phyloP scores from a whole-genome alignment of 805 yeast species.

The Maudiozyma turicensis region DNA sequence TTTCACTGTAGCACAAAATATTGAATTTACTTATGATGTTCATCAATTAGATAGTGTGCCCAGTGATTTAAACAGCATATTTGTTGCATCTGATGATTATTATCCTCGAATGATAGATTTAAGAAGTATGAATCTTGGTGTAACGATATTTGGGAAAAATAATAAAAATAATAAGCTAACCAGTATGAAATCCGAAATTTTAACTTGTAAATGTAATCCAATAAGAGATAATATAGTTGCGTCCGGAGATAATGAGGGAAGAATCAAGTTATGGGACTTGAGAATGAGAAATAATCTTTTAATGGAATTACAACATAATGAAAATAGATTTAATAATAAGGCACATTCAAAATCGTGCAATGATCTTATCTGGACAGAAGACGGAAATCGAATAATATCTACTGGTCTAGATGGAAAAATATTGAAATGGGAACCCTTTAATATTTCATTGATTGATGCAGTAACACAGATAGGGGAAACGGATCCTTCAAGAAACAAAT shows the following conservation, averaged over 20 bases:
- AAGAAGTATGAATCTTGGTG: conserved; percentile 63
- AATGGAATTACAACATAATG: conserved; percentile 13
- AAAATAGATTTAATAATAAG: conserved; percentile 23
- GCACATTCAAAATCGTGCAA: conserved; percentile 77
- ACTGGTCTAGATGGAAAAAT: conserved; percentile 76
- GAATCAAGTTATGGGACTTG: conserved; percentile 77
- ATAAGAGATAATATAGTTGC: conserved; percentile 50
- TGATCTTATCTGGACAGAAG: conserved; percentile 64
- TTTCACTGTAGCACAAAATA: conserved; percentile 56
- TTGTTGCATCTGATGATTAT: conserved; percentile 62
- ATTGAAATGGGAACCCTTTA: conserved; percentile 50
- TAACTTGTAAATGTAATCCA: conserved; percentile 68
- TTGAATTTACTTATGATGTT: conserved; percentile 51
- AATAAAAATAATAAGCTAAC: conserved; percentile 43
- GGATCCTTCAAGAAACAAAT: conserved; percentile 17
- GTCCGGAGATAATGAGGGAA: conserved; percentile 76
- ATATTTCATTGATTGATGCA: conserved; percentile 1
- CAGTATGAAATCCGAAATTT: conserved; percentile 32
- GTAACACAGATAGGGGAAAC: conserved; percentile 14
- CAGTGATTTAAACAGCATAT: conserved; percentile 43
- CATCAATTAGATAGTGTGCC: conserved; percentile 45
- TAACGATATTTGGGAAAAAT: conserved; percentile 53
- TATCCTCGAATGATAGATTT: conserved; percentile 63
- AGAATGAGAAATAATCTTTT: conserved; percentile 31
- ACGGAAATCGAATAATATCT: conserved; percentile 53